Conservation (phyloP, 1,284 basidiomycete genomes). For the Coniferiporia sulphurascens region DNA sequence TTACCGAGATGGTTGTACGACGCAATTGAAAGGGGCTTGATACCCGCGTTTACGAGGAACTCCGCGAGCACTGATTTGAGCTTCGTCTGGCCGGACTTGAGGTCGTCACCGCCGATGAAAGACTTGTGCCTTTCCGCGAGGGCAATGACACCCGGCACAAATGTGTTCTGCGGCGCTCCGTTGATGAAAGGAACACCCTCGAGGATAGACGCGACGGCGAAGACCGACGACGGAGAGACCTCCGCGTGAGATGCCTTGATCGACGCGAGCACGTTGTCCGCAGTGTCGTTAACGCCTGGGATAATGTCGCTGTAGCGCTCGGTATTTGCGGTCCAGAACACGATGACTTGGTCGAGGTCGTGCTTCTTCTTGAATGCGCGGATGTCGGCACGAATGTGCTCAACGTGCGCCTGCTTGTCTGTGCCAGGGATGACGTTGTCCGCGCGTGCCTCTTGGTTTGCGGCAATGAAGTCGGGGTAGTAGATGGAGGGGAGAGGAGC, state of each 20-base stretch:
- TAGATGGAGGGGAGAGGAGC: slow-evolving; percentile 93
- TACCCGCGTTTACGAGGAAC: slow-evolving; percentile 98
- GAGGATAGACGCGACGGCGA: slow-evolving; percentile 93
- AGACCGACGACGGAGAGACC: slow-evolving; percentile 93
- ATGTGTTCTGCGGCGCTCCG: slow-evolving; percentile 98
- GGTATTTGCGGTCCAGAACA: slow-evolving; percentile 99
- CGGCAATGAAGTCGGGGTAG: slow-evolving; percentile 94
- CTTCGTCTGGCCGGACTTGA: slow-evolving; percentile 94
- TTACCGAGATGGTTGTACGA: slow-evolving; percentile 99
- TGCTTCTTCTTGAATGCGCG: slow-evolving; percentile 88
- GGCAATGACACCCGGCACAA: slow-evolving; percentile 92
- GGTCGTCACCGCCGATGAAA: slow-evolving; percentile 97
- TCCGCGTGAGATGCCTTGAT: slow-evolving; percentile 87
- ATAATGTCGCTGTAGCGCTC: slow-evolving; percentile 97
- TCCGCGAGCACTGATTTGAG: slow-evolving; percentile 95
- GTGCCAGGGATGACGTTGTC: slow-evolving; percentile 86
- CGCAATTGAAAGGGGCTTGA: slow-evolving; percentile 95
- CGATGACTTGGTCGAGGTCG: slow-evolving; percentile 80
- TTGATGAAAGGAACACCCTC: slow-evolving; percentile 96
- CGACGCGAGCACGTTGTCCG: slow-evolving; percentile 79
- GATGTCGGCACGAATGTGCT: slow-evolving; percentile 90
- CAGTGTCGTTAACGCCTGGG: slow-evolving; percentile 93
- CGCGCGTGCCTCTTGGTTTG: slow-evolving; percentile 95
- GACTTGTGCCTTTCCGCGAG: slow-evolving; percentile 87
- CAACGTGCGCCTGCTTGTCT: slow-evolving; percentile 90